Percentiles rank a stretch among this genome's conserved stretches.
phyloP scores from a whole-genome alignment of 192 early-diverging fungal genomes.

The Nowakowskiella sp. region DNA sequence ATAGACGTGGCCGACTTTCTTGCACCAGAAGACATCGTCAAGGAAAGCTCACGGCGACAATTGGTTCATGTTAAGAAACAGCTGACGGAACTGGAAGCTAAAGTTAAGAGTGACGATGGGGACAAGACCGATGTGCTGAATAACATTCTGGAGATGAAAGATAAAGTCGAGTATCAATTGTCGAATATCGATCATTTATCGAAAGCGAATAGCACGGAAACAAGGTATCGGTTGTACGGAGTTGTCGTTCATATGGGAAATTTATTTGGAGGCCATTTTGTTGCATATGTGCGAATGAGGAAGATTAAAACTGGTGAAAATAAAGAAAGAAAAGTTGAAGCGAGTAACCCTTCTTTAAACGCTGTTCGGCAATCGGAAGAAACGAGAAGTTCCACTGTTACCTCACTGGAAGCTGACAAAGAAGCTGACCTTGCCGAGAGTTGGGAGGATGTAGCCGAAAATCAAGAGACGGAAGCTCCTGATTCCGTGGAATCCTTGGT shows the following conservation, averaged over 20 bases:
- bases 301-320: neutral
- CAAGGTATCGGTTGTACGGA: constrained; percentile 30
- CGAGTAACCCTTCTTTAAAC: neutral
- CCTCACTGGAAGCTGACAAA: neutral
- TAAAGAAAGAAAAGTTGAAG: constrained; percentile 2
- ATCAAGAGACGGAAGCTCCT: neutral
- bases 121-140: neutral
- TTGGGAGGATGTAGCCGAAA: neutral
- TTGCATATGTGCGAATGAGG: constrained; percentile 27
- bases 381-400: too few relatives aligned
- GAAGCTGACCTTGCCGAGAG: neutral
- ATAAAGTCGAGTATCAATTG: neutral
- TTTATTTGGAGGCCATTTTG: constrained; percentile 38
- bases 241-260: constrained; percentile 38
- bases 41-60: too few relatives aligned
- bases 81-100: too few relatives aligned
- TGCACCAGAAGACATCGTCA: too few relatives aligned
- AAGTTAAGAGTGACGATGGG: constrained; percentile 11
- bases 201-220: neutral
- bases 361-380: too few relatives aligned
- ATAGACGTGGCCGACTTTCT: constrained; percentile 29
- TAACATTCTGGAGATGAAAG: neutral
- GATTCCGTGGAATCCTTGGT: neutral
- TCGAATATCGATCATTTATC: constrained; percentile 8
- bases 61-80: too few relatives aligned